Percentiles rank a stretch among this genome's conserved stretches.
Conservation (phyloP, 306 rosid genomes). For the Begonia masoniana region DNA sequence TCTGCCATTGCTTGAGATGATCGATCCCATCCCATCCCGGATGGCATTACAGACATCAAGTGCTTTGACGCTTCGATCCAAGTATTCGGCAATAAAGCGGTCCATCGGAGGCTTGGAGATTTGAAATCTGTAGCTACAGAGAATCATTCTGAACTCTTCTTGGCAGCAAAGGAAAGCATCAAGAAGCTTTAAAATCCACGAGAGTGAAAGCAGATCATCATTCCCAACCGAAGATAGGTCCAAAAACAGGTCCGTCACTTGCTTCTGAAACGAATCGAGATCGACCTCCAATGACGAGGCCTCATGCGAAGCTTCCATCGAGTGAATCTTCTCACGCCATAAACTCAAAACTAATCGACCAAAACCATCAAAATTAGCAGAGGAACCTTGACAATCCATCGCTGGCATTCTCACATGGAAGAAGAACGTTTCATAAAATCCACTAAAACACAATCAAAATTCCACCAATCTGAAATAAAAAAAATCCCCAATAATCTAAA, state of each 20-base stretch:
- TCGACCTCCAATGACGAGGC: conserved; percentile 19
- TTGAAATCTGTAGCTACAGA: conserved; percentile 19
- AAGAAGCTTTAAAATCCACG: conserved; percentile 63
- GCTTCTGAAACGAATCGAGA: conserved; percentile 53
- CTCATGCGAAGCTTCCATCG: conserved; percentile 31
- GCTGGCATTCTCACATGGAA: conserved; percentile 48
- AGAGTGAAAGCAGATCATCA: conserved; percentile 44
- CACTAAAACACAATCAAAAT: too few species aligned
- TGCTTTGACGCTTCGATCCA: conserved; percentile 70
- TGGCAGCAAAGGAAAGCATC: conserved; percentile 53
- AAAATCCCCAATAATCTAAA: neutral
- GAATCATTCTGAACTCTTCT: conserved; percentile 44
- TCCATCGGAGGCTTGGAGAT: conserved; percentile 34
- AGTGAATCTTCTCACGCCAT: conserved; percentile 33
- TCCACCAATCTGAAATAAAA: neutral
- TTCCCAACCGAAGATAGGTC: conserved; percentile 24
- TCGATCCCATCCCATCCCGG: conserved; percentile 85
- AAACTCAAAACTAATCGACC: conserved; percentile 48
- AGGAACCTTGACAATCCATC: conserved; percentile 44
- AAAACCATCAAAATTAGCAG: conserved; percentile 29
- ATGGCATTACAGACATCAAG: conserved; percentile 80
- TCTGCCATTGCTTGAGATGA: conserved; percentile 71
- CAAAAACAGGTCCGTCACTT: conserved; percentile 32
- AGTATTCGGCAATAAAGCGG: conserved; percentile 58
- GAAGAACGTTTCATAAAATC: neutral